Conservation (phyloP, 768 basidiomycete species). For the Crassisporium funariophilum region DNA sequence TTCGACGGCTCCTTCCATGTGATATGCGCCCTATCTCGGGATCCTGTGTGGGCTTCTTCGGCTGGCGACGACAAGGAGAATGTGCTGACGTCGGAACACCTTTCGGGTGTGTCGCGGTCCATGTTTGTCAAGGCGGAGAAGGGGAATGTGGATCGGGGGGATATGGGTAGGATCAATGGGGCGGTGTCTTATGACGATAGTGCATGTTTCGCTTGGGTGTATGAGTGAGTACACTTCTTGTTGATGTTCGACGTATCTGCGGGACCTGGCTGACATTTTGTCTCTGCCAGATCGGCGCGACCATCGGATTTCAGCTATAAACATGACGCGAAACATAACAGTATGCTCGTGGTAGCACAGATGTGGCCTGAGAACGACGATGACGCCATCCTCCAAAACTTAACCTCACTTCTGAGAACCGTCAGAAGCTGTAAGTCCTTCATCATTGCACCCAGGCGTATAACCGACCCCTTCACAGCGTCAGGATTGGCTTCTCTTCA, state of each 20-base stretch:
- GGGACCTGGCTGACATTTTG: background rate
- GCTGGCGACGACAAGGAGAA: conserved; percentile 13
- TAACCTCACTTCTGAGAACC: conserved; percentile 30
- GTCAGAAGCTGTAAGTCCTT: conserved; percentile 34
- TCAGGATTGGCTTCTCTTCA: conserved; percentile 50
- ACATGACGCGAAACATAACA: conserved; percentile 57
- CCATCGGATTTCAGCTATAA: conserved; percentile 78
- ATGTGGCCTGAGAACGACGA: conserved; percentile 49
- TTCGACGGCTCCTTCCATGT: conserved; percentile 74
- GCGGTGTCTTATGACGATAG: conserved; percentile 58
- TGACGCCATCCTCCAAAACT: conserved; percentile 31
- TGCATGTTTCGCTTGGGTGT: conserved; percentile 64
- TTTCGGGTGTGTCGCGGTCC: conserved; percentile 53
- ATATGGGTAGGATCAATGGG: conserved; percentile 65
- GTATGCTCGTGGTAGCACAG: conserved; percentile 56
- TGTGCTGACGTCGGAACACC: conserved; percentile 37
- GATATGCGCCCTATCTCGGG: conserved; percentile 49
- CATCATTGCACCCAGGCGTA: background rate
- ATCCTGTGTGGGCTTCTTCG: conserved; percentile 42
- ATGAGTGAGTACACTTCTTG: conserved; percentile 58
- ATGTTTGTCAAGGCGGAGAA: conserved; percentile 53
- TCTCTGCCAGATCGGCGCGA: conserved; percentile 47
- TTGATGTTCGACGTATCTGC: conserved; percentile 1
- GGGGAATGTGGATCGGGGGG: conserved; percentile 38
- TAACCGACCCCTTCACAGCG: conserved; percentile 20